Base-by-base conservation (phyloP, 345 rosid genomes). In the Passiflora organensis region DNA sequence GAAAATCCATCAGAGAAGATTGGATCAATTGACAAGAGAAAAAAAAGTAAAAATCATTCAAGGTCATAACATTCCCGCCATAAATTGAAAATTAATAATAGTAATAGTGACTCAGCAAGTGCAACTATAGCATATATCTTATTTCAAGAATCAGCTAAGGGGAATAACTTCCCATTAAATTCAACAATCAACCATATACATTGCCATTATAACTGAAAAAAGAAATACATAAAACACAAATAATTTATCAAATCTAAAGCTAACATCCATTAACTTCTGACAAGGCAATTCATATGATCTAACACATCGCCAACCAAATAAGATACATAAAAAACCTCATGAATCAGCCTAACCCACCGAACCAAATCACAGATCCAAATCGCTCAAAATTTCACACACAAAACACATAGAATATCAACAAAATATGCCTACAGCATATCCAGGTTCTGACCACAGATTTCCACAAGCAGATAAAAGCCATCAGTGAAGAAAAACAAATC, bases 331-430 rank as follows among this genome's bases (percentile, higher is more conserved):
- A 43, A 37, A 58, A 2, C 15, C 0, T 13, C 47, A 43, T 18
- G 21, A 51, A 65, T 51, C 63, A 58, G 45, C 51, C 38, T n/a
- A n/a, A n/a, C 24, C 1, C n/a, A 28, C 20, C 23, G 32, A 9
- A 15, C 34, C 20, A 22, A 50, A n/a, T n/a, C 51, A 43, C 44
- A 51, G 69, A 65, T 57, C 69, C 69, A 57, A 57, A 57, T 50
- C 49, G 17, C n/a, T n/a, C 17, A 36, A 58, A 28, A 25, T 17
- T 25, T 17, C 54, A 28, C 10, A 15, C 14, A 12, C 43, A 50
- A 14, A 50, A 14, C 34, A 3, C 34, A 28, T 3, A 28, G 8
- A 28, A n/a, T n/a, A 28, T 28, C 34, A 28, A 28, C 34, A 3
- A n/a, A 22, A 20, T 9, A 13, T 24, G 53, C 20, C n/a, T n/a